A percentile compares a stretch with the other conserved stretches of the same genome.
These are phyloP conservation scores for Neofusicoccum cordaticola DNA, from an alignment of 2,329 filamentous ascomycete genomes.

Conservation along the genomic window DNA sequence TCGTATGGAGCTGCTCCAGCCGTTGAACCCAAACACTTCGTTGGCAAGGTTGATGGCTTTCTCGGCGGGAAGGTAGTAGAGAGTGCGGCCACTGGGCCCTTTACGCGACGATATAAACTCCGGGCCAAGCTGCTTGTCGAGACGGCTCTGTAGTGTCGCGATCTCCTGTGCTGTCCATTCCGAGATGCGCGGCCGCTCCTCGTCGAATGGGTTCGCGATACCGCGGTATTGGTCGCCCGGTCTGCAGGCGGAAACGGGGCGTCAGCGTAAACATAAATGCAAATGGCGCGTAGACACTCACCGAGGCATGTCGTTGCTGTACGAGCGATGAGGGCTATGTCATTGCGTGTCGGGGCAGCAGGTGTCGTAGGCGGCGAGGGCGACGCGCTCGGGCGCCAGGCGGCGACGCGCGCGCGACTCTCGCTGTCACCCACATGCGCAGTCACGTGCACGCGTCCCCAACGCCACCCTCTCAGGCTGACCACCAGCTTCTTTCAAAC, in stretches of 20 bases:
- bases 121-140: slow-evolving; percentile 91
- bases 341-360: slow-evolving; percentile 6
- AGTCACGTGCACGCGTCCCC: background rate
- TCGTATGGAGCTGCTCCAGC: slow-evolving; percentile 94
- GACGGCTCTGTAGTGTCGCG: slow-evolving; percentile 76
- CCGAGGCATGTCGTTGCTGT: slow-evolving; percentile 10
- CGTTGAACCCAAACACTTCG: slow-evolving; percentile 94
- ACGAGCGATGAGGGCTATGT: background rate
- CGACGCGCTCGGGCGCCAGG: background rate
- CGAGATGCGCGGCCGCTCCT: slow-evolving; percentile 66
- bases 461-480: background rate
- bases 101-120: slow-evolving; percentile 89
- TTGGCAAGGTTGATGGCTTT: slow-evolving; percentile 95
- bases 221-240: slow-evolving; percentile 38
- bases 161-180: slow-evolving; percentile 90
- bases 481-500: background rate
- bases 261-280: slow-evolving; percentile 20
- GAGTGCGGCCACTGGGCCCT: slow-evolving; percentile 78
- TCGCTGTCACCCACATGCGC: background rate
- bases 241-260: slow-evolving; percentile 21
- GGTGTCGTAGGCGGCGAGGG: background rate
- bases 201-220: slow-evolving; percentile 75
- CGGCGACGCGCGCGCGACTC: background rate
- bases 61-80: slow-evolving; percentile 93
- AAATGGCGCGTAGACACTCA: background rate